Evolutionary conservation across 2,329 filamentous ascomycete genomes (phyloP).

Genomic region (Cladobotryum mycophilum): DNA sequence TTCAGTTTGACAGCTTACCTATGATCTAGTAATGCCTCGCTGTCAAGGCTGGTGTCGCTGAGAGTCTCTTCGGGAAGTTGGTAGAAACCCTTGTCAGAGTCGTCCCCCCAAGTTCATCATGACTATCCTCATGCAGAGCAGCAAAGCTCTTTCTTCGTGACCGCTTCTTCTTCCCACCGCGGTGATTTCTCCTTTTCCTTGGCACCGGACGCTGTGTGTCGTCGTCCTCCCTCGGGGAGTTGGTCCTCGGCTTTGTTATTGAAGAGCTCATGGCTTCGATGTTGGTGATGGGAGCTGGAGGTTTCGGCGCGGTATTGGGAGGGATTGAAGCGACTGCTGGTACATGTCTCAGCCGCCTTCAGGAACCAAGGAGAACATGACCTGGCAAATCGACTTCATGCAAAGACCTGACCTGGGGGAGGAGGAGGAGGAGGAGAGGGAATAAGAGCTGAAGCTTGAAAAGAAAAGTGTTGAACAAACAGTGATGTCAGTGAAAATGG

Average conservation of each 20-base stretch:
- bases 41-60: conserved; percentile 85
- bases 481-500: not conserved
- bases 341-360: conserved; percentile 9
- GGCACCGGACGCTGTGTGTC: conserved; percentile 13
- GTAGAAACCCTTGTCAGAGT: conserved; percentile 41
- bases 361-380: conserved; percentile 4
- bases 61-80: conserved; percentile 48
- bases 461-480: not conserved
- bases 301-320: conserved; percentile 8
- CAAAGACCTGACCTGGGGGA: not conserved
- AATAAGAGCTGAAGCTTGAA: not conserved
- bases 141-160: conserved; percentile 77
- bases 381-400: not conserved
- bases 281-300: conserved; percentile 10
- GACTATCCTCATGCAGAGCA: conserved; percentile 50
- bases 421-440: not conserved
- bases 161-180: conserved; percentile 71
- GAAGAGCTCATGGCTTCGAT: conserved; percentile 3
- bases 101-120: conserved; percentile 31
- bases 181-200: conserved; percentile 66
- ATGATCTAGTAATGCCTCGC: conserved; percentile 81
- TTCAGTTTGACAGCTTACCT: conserved; percentile 42
- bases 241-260: conserved; percentile 7
- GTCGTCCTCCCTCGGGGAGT: conserved; percentile 5
- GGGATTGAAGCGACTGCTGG: conserved; percentile 27